These are phyloP conservation scores for Stellera chamaejasme DNA, from an alignment of 345 rosid species.

Conservation along the genomic window DNA sequence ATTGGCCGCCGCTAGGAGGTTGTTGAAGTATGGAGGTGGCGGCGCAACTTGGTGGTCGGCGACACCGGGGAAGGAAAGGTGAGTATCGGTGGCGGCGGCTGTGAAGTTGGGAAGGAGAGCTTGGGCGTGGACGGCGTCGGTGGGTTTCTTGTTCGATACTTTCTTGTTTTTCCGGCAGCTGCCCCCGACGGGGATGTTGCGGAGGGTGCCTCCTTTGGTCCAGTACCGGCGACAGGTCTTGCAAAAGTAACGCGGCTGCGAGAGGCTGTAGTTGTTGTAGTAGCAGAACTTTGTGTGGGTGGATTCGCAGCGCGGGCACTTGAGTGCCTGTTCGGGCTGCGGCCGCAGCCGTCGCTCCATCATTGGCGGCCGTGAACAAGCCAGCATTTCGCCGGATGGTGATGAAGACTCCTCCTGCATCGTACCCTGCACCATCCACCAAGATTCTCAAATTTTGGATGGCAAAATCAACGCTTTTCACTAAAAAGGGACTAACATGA, in stretches of 20 bases:
- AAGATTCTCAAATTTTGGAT: not conserved
- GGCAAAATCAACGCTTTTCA: not conserved
- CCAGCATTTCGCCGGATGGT: slow-evolving; percentile 77
- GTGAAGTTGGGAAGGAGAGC: slow-evolving; percentile 9
- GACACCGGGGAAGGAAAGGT: slow-evolving; percentile 45
- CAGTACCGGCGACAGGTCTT: slow-evolving; percentile 97
- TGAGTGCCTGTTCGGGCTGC: slow-evolving; percentile 80
- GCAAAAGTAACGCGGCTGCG: slow-evolving; percentile 98
- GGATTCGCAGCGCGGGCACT: slow-evolving; percentile 94
- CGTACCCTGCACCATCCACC: slow-evolving; percentile 27
- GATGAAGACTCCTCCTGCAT: slow-evolving; percentile 61
- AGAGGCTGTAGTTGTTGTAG: slow-evolving; percentile 97
- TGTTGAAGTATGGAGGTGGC: slow-evolving; percentile 41
- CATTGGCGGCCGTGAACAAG: slow-evolving; percentile 85
- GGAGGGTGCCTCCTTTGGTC: slow-evolving; percentile 93
- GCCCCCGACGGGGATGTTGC: slow-evolving; percentile 97
- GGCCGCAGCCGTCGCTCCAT: slow-evolving; percentile 93
- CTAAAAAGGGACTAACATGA: not conserved
- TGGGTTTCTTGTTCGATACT: slow-evolving; percentile 43
- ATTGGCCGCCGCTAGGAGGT: slow-evolving; percentile 23
- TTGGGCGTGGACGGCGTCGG: slow-evolving; percentile 22
- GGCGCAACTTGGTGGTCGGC: too few relatives aligned
- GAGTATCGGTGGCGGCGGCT: slow-evolving; percentile 60
- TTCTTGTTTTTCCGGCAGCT: slow-evolving; percentile 94
- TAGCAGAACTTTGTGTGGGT: slow-evolving; percentile 93